Evolutionary conservation across 805 yeast genomes (phyloP), one percentile per base, ranked within the genome.

Genomic region (Wickerhamiella spandovensis): DNA sequence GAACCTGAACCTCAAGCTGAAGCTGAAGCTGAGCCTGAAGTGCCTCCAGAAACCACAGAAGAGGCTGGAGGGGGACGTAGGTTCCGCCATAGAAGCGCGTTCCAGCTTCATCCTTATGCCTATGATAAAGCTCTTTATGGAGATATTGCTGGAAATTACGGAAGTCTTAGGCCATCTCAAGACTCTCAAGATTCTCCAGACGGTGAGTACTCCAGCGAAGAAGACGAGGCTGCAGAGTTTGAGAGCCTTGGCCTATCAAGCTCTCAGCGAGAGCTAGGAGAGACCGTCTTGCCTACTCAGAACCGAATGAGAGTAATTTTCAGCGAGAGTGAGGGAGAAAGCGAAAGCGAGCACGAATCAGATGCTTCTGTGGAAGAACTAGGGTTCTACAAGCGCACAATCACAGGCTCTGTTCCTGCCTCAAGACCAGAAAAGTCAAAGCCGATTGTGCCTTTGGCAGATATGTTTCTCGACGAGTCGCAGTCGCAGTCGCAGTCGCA

Each of bases 61-160:
- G n/a, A n/a, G n/a, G n/a, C n/a, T n/a, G n/a, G n/a, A n/a, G n/a
- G n/a, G n/a, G 15, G 32, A 9, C 32, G 32, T 15, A 8, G 32
- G 12, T 28, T 28, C 32, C 32, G 32, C 12, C 32, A 28, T 13
- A 17, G 48, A 22, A 38, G 10, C 4, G 48, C 44, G 24, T 32
- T 37, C n/a, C 49, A 47, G n/a, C 20, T 47, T n/a, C 38, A 25
- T 7, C 49, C 49, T 8, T 47, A 47, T 22, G 30, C 45, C 41
- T 47, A 47, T 24, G 49, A 47, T 21, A n/a, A 25, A n/a, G 49
- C 45, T 3, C 20, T 47, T 4, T 47, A 47, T n/a, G 49, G 49
- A 5, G 30, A 30, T 10, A 39, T 39, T 12, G 18, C 43, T 20
- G 43, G 43, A 21, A 18, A 39, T 6, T 28, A 28, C 15, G 32